phyloP scores from a whole-genome alignment of 306 rosid genomes.

The Pueraria montana region DNA sequence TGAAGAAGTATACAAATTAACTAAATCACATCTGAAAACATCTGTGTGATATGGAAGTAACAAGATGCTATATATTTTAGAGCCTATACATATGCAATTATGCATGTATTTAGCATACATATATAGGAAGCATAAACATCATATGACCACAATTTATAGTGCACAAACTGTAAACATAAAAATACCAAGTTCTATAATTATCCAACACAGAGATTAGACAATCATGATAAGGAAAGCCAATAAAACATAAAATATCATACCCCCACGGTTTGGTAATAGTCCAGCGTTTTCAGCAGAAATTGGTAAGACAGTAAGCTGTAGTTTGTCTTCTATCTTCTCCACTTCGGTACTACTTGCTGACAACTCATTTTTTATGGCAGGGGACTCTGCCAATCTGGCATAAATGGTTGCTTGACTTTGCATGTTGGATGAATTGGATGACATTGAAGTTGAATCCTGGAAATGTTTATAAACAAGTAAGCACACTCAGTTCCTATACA shows the following conservation, averaged over 20 bases:
- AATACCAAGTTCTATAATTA: neutral
- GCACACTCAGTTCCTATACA: slow-evolving; percentile 38
- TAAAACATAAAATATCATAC: slow-evolving; percentile 52
- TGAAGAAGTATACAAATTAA: slow-evolving; percentile 8
- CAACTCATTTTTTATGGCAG: slow-evolving; percentile 55
- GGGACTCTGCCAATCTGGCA: slow-evolving; percentile 81
- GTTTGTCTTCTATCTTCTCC: slow-evolving; percentile 51
- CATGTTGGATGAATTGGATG: slow-evolving; percentile 57
- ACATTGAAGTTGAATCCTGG: slow-evolving; percentile 55
- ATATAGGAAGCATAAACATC: slow-evolving; percentile 8
- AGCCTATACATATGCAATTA: neutral
- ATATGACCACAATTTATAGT: slow-evolving; percentile 1
- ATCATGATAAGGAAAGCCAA: slow-evolving; percentile 27
- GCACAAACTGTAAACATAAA: slow-evolving; percentile 6
- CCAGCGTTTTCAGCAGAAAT: slow-evolving; percentile 84
- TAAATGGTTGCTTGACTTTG: slow-evolving; percentile 78
- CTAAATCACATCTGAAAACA: slow-evolving; percentile 39
- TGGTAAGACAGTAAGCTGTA: slow-evolving; percentile 64
- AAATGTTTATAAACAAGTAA: slow-evolving; percentile 28
- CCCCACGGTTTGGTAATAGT: slow-evolving; percentile 73
- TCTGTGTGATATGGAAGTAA: neutral
- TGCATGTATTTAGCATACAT: neutral
- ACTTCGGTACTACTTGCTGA: slow-evolving; percentile 48
- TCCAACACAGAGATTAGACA: slow-evolving; percentile 9
- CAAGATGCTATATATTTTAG: slow-evolving; percentile 1